These are phyloP conservation scores for Globisporangium nunn DNA, from an alignment of 352 stramenopile species.

Conservation along the genomic window DNA sequence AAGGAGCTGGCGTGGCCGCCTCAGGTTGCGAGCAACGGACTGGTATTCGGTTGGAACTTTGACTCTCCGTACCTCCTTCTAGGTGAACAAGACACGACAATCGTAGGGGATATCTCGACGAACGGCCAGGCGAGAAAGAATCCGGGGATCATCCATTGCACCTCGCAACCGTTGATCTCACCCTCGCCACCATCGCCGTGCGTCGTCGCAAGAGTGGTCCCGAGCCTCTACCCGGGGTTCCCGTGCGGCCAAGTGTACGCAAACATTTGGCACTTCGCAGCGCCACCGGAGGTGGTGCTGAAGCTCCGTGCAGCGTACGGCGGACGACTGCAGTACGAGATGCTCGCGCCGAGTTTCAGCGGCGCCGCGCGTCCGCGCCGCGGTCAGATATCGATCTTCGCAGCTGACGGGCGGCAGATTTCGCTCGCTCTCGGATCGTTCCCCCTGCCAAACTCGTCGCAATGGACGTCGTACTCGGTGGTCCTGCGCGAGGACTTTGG, in stretches of 20 bases:
- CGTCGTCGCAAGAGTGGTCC: constrained; percentile 23
- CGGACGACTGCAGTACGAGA: constrained; percentile 58
- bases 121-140: constrained; percentile 40
- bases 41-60: constrained; percentile 68
- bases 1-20: constrained; percentile 51
- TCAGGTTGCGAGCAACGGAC: constrained; percentile 38
- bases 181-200: constrained; percentile 11
- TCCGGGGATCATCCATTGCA: constrained; percentile 28
- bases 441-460: constrained; percentile 24
- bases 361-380: constrained; percentile 39
- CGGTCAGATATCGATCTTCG: constrained; percentile 49
- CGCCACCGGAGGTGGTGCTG: constrained; percentile 21
- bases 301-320: constrained; percentile 40
- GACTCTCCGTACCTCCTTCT: constrained; percentile 24
- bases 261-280: constrained; percentile 67
- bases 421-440: constrained; percentile 50
- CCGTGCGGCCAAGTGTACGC: constrained; percentile 59
- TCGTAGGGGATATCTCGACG: constrained; percentile 46
- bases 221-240: constrained; percentile 36
- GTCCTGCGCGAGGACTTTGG: constrained; percentile 72
- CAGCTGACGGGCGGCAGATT: constrained; percentile 19
- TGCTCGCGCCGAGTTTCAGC: constrained; percentile 65
- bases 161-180: background rate
- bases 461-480: constrained; percentile 58
- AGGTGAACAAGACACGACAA: constrained; percentile 8